Base-by-base conservation (phyloP, 2,329 filamentous ascomycete genomes). In the Diaporthe sp. region DNA sequence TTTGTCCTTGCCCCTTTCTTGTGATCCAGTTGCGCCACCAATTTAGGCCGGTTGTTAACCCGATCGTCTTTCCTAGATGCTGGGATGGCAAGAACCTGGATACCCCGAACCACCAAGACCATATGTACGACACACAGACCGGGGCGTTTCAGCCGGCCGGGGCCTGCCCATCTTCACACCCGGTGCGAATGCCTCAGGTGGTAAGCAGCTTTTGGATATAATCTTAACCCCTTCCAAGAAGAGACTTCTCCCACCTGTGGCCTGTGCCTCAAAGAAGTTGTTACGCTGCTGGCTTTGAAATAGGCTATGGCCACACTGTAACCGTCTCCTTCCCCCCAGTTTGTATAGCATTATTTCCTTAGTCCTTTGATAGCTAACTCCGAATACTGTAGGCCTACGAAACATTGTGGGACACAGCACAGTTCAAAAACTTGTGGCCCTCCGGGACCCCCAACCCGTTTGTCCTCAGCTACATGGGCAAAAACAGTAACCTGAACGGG, bases 1-100 rank as follows among this genome's bases (percentile, higher is more conserved):
- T 1, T 32, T 7, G 22, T 10, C 13, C 27, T 8, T 27, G 4
- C 1, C 22, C 6, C 8, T 55, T 30, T 2, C 7, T 53, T 10
- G 8, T 22, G 30, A 1, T 22, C 8, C 3, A 13, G 4, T 9
- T 35, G n/a, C 2, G n/a, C 13, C 27, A 6, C 2, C 8, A 2
- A 17, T 19, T 4, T 0, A 37, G 15, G 13, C 4, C n/a, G 9
- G 13, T 22, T 9, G 0, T 12, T 37, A 10, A 66, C 22, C 9
- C 7, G 8, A 27, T 13, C 2, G 13, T 7, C 9, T 19, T n/a
- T 39, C n/a, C 15, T 17, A 73, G 71, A 37, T 92, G 91, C 84
- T 92, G 91, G 91, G 86, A 93, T 75, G 91, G 91, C 35, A 82
- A 84, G 56, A 86, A 91, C 75, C 77, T 90, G 22, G 89, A 92